Percentiles rank a stretch among this genome's conserved stretches.
Evolutionary conservation across 768 basidiomycete genomes (phyloP).

Genomic region (Hemileccinum impolitum): DNA sequence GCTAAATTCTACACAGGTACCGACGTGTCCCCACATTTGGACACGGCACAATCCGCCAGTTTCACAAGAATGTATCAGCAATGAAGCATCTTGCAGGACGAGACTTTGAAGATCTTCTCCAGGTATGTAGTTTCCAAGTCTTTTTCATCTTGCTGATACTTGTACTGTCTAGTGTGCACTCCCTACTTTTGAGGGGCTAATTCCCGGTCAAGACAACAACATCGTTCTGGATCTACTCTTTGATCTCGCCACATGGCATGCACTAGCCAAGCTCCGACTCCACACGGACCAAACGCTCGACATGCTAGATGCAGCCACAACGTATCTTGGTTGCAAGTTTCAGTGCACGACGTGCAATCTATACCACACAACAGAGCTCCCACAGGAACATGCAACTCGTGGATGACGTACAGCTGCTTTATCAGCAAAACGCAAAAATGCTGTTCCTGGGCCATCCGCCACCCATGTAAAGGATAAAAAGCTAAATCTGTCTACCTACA

Average conservation of each 20-base stretch:
- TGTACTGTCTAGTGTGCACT: constrained; percentile 11
- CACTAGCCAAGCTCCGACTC: constrained; percentile 2
- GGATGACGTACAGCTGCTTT: neutral
- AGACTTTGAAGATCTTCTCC: constrained; percentile 40
- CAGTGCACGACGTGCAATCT: constrained; percentile 10
- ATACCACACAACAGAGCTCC: constrained; percentile 22
- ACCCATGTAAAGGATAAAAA: constrained; percentile 4
- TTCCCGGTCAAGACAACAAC: neutral
- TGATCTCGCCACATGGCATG: neutral
- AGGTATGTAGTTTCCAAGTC: constrained; percentile 15
- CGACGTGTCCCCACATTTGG: constrained; percentile 33
- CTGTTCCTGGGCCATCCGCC: too few species aligned
- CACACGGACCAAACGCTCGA: constrained; percentile 15
- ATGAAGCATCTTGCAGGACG: constrained; percentile 35
- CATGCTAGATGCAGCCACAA: constrained; percentile 2
- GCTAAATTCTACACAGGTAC: constrained; percentile 29
- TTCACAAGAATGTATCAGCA: constrained; percentile 31
- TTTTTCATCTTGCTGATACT: neutral
- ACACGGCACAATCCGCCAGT: constrained; percentile 28
- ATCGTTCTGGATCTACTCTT: neutral
- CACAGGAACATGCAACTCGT: constrained; percentile 6
- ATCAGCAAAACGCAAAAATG: too few species aligned
- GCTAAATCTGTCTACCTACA: neutral
- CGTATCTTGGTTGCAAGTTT: constrained; percentile 25
- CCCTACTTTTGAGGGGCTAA: constrained; percentile 9